Conservation (phyloP, 768 basidiomycete genomes). For the Rickenella mellea region DNA sequence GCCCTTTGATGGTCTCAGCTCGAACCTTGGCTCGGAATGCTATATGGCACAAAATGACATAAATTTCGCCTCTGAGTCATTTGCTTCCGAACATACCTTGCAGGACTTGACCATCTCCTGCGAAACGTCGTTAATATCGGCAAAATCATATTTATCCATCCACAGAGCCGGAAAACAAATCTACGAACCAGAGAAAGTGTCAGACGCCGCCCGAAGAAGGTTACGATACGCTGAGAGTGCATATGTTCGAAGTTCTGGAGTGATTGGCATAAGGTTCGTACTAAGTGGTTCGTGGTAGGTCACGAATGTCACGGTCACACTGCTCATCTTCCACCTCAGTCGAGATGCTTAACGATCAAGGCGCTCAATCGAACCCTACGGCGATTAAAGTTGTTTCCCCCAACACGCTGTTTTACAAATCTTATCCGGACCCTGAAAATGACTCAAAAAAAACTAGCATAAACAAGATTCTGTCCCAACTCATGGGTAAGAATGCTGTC, state of each 20-base stretch:
- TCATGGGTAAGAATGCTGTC: no score
- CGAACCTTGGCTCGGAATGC: constrained; percentile 72
- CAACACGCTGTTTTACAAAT: no score
- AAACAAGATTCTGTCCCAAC: no score
- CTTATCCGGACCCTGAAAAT: no score
- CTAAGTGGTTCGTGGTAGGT: no score
- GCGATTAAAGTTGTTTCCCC: no score
- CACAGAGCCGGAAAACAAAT: constrained; percentile 15
- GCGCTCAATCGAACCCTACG: no score
- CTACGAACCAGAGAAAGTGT: constrained; percentile 53
- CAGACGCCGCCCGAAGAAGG: constrained; percentile 54
- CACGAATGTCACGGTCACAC: no score
- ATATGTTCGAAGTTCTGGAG: constrained; percentile 47
- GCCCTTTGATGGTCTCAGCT: constrained; percentile 37
- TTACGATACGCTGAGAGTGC: constrained; percentile 70
- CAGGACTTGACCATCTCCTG: constrained; percentile 50
- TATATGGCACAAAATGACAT: constrained; percentile 16
- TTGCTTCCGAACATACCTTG: constrained; percentile 28
- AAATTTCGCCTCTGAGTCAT: constrained; percentile 5
- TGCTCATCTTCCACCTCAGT: no score
- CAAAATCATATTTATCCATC: constrained; percentile 6
- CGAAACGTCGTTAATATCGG: constrained; percentile 1
- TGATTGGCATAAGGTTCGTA: constrained; percentile 54
- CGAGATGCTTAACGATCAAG: no score
- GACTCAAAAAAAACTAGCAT: no score